Base-by-base conservation (phyloP, 2,329 filamentous ascomycete species). In the Karstenula rhodostoma region DNA sequence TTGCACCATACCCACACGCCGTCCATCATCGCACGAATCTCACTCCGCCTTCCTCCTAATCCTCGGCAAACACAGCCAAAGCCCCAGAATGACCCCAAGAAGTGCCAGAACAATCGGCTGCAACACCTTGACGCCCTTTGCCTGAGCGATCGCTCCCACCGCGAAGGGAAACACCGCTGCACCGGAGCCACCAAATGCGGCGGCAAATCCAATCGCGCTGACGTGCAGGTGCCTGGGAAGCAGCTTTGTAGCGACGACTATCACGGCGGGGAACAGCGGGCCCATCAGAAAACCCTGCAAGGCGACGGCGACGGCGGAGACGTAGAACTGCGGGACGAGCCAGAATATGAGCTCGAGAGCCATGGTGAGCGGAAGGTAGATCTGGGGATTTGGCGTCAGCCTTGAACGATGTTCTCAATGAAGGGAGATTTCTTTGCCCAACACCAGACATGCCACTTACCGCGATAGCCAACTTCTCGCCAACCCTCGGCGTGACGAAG, bases 271-370 rank as follows among this genome's bases (percentile, higher is more conserved):
- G 72, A 94, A 95, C 22, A 95, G 77, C 0, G 92, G 92, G 0
- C 92, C 92, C 0, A 94, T 83, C 70, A 94, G 92, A 81, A 94
- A 92, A 0, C 92, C 92, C 60, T 93, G 84, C 0, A 94, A 77
- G 0, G 86, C 82, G 23, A 93, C 89, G 27, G 90, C 89, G 15
- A 93, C 82, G 9, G 90, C 87, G 0, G 90, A 91, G 29, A 90
- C 89, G 61, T 90, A 84, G 72, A 94, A 92, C 58, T 87, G 86
- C 0, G 91, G 91, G 0, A 95, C 88, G 4, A 94, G 86, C 92
- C 92, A 95, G 80, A 94, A 92, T 60, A 94, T 77, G 2, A 95
- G 79, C 71, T 93, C 85, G 32, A 93, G 82, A 0, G 70, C 86
- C 55, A 92, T 85, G 15, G 86, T 84, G 10, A 89, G 73, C 3